Evolutionary conservation across 2,329 filamentous ascomycete genomes (phyloP), one percentile per base, ranked within the genome.

Genomic region (Monosporascus sp.): DNA sequence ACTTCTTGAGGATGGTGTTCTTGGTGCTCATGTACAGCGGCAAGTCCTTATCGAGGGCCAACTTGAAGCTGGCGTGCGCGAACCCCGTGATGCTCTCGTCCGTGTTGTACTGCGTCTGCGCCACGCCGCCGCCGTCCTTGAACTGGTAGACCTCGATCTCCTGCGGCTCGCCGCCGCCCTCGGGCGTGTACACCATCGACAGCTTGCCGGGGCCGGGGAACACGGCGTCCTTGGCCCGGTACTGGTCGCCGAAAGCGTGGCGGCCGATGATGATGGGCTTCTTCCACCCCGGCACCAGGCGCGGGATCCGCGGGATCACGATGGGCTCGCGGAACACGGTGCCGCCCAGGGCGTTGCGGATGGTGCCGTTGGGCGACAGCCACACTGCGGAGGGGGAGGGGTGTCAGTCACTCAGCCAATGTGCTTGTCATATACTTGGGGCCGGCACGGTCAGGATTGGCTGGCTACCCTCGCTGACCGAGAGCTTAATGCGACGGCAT

Each of bases 1-100:
- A 99, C 74, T 92, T 93, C 82, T 99, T 99, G 64, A 99, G 79
- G 66, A 99, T 99, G 64, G 94, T 99, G 82, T 97, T 97, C 88
- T 99, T 99, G 75, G 94, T 99, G 82, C 90, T 96, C 93, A 97
- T 95, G 81, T 97, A 99, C 67, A 99, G 80, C n/a, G 94, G 94
- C 62, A 96, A 79, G 59, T 79, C 79, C 83, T 96, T 94, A 73
- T 84, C 80, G 46, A 97, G 77, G 36, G 94, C 93, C 62, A 97
- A 84, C 85, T 97, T 96, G 85, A 99, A 97, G 63, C 87, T 92
- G 58, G 94, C 89, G 71, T 97, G 94, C 53, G 94, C 94, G 68
- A 99, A 99, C 57, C 94, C 94, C 52, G 80, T 77, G 73, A 99
- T 99, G 69, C 89, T 94, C 72, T 97, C 94, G 67, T 94, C 87